Percentiles rank a stretch among this genome's conserved stretches.
Conservation (phyloP, 441 rosid genomes). For the Populus hybrid region DNA sequence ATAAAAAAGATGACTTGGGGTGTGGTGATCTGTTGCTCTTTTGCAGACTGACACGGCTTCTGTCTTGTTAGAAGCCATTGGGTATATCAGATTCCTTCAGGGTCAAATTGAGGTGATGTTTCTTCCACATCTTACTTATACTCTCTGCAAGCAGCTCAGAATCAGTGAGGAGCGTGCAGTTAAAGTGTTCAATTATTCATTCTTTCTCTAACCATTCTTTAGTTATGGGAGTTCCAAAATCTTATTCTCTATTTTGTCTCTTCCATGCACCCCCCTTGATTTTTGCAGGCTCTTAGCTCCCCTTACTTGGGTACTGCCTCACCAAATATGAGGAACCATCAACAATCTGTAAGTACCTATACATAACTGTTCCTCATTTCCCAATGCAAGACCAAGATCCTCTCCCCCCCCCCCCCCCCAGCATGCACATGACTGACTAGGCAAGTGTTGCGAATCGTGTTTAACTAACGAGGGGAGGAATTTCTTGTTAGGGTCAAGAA, state of each 20-base stretch:
- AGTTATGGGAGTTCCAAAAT: conserved; percentile 20
- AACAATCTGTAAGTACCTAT: conserved; percentile 46
- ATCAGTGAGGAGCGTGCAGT: conserved; percentile 38
- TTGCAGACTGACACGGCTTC: conserved; percentile 99
- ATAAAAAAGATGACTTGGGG: conserved; percentile 26
- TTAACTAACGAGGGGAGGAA: background rate
- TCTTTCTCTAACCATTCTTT: conserved; percentile 21
- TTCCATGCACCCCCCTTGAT: background rate
- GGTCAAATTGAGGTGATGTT: conserved; percentile 89
- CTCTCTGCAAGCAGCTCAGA: conserved; percentile 27
- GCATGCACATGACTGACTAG: background rate
- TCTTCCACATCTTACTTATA: conserved; percentile 25
- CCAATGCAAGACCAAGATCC: conserved; percentile 12
- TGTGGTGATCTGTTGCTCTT: conserved; percentile 34
- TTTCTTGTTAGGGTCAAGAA: conserved; percentile 56
- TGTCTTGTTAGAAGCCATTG: conserved; percentile 93
- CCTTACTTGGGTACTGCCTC: conserved; percentile 82
- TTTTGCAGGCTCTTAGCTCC: conserved; percentile 73
- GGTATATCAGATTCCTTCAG: conserved; percentile 98
- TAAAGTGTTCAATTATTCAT: conserved; percentile 25
- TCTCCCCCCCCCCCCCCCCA: background rate
- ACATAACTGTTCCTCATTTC: conserved; percentile 7
- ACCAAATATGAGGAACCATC: conserved; percentile 56
- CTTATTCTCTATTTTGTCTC: background rate
- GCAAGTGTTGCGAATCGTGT: background rate